Base-by-base conservation (phyloP, 1,139 yeast genomes). In the Magnusiomyces ingens region DNA sequence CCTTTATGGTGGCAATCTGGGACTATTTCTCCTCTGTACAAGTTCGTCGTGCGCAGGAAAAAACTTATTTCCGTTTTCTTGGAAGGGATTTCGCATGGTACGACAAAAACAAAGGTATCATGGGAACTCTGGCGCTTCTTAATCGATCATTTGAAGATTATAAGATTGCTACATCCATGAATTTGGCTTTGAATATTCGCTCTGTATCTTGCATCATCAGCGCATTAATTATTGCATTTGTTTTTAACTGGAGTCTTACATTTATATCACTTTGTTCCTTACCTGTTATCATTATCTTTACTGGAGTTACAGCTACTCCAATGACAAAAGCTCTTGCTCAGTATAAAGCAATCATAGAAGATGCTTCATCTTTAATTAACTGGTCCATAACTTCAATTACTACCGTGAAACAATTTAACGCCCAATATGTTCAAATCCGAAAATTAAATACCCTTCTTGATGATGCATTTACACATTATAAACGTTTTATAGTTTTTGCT, bases 201-300 rank as follows among this genome's bases (percentile, higher is more conserved):
- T 75, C 81, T 3, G 29, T 75, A 2, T 75, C 80, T 0, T 75
- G 86, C 0, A 71, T 81, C 0, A 52, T 81, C 4, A 79, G 87
- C 0, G 72, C 87, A 5, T 67, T 86, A 1, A 75, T 79, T 0
- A 80, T 88, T 1, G 84, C 97, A 0, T 77, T 93, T 67, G 76
- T 77, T 56, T 84, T 81, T 57, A 85, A 95, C 0, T 91, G 98
- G 97, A 76, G 85, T 2, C 75, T 93, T 12, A 87, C 98, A 0
- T 67, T 93, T 36, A 79, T 93, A 0, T 79, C 86, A 18, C 65
- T 91, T 57, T 83, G 88, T 1, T 76, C 85, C 8, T 64, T 88
- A 2, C 99, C 99, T 0, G 42, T 89, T 0, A 79, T 93, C 59
- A 74, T 75, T 0, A 15, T 75, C 0, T 59, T 78, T 17, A 81